A percentile compares a stretch with the other conserved stretches of the same genome.
Conservation (phyloP, 495 filamentous ascomycete genomes). For the Wilcoxina mikolae region DNA sequence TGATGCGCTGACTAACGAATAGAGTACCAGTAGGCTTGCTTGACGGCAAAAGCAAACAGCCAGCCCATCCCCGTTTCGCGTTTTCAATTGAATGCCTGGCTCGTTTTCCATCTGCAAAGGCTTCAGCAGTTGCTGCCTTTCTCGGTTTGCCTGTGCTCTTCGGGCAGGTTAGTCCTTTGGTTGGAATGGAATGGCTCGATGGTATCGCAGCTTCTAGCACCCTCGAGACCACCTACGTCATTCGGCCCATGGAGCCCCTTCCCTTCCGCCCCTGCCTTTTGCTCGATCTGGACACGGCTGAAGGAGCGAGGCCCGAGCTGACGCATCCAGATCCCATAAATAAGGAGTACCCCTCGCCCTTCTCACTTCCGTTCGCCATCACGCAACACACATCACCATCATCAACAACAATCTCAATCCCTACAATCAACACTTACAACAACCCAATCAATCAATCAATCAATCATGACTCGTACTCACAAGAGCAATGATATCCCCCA, state of each 20-base stretch:
- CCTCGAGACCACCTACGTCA: neutral
- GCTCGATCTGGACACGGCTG: too few species aligned
- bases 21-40: too few species aligned
- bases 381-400: neutral
- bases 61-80: too few species aligned
- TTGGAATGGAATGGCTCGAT: neutral
- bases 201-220: neutral
- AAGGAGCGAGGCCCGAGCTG: too few species aligned
- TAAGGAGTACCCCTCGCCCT: neutral
- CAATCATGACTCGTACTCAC: constrained; percentile 82
- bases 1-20: too few species aligned
- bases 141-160: too few species aligned
- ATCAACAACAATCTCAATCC: neutral
- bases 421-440: neutral
- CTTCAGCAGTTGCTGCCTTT: too few species aligned
- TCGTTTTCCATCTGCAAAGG: too few species aligned
- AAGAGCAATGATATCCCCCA: constrained; percentile 85
- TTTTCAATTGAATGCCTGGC: too few species aligned
- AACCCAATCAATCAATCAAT: neutral
- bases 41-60: too few species aligned
- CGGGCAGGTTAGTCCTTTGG: too few species aligned
- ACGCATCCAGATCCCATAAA: neutral
- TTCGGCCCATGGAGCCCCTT: neutral
- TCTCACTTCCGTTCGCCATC: neutral
- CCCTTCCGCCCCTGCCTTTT: too few species aligned